Evolutionary conservation across 441 rosid species (phyloP), one percentile per base, ranked within the genome.

Genomic region (Erodium chrysanthum): DNA sequence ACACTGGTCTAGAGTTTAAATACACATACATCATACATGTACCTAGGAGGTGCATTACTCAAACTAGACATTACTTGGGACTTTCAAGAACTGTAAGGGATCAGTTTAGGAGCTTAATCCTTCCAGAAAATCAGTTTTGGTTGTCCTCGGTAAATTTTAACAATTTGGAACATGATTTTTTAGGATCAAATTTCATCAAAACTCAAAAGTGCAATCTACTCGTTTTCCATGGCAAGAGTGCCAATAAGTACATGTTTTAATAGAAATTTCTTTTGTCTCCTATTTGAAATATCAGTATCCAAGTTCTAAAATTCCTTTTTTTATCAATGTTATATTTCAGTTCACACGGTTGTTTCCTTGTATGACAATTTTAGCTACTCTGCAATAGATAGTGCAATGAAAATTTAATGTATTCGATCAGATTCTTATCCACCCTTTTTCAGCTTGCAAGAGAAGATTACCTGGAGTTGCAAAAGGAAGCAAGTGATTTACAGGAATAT

Each of bases 401-500:
- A 14, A 74, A 35, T 35, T 35, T 35, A 8, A 35, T 7, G 40
- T 35, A 10, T 61, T 23, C 54, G 50, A 42, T 29, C 22, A 31
- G 9, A 65, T 33, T 35, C 46, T 40, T 66, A 21, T 71, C 17
- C 35, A 59, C 65, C 62, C 54, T 48, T 71, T 71, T 50, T 70
- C 86, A 93, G 97, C 77, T 85, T 72, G 96, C 87, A 33, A 91
- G 78, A 80, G 91, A 83, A 15, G 93, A 88, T 79, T 91, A 76
- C 88, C 67, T 86, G 83, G 94, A 77, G 72, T 71, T 94, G 90
- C 85, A 90, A 76, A 96, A 88, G 76, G 97, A 91, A 77, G 96
- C 90, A 71, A 81, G 80, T 79, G 96, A 91, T 84, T 80, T 91
- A 75, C 96, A 88, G 77, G 96, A 89, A 71, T 94, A 91, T 71